phyloP scores from a whole-genome alignment of 371 early-diverging fungal species.

The Rhizopus microsporus region DNA sequence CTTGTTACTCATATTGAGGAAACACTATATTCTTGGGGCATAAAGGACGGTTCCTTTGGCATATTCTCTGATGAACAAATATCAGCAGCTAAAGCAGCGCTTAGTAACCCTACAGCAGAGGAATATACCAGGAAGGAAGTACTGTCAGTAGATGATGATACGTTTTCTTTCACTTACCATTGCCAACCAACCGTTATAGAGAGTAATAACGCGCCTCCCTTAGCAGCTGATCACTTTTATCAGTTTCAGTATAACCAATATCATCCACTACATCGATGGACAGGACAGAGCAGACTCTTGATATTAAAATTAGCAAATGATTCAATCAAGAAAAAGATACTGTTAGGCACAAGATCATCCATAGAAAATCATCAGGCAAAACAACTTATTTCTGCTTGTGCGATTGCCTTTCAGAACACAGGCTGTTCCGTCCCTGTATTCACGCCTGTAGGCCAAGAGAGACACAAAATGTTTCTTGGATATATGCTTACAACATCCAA shows the following conservation, averaged over 20 bases:
- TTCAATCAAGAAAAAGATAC: conserved; percentile 35
- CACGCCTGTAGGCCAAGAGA: conserved; percentile 69
- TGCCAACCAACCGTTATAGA: conserved; percentile 37
- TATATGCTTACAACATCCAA: conserved; percentile 39
- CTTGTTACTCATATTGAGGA: conserved; percentile 61
- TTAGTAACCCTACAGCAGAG: conserved; percentile 12
- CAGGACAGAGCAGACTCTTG: conserved; percentile 53
- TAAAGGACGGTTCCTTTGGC: conserved; percentile 53
- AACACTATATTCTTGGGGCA: conserved; percentile 53
- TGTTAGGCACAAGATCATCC: conserved; percentile 29
- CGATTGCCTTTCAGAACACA: conserved; percentile 73
- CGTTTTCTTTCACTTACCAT: conserved; percentile 48
- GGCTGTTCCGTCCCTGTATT: conserved; percentile 76
- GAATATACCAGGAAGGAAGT: conserved; percentile 36
- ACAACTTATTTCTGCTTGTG: conserved; percentile 68
- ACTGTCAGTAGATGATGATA: conserved; percentile 42
- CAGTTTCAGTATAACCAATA: conserved; percentile 20
- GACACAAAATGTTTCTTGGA: conserved; percentile 66
- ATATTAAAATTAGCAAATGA: conserved; percentile 43
- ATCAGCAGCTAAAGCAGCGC: conserved; percentile 20
- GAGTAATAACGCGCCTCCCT: conserved; percentile 13
- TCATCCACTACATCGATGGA: conserved; percentile 69
- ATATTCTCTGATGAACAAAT: conserved; percentile 43
- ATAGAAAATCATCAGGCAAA: conserved; percentile 69
- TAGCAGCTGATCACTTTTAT: conserved; percentile 28